Evolutionary conservation across 805 yeast species (phyloP), one percentile per base, ranked within the genome.

Genomic region (Teunomyces atbi): DNA sequence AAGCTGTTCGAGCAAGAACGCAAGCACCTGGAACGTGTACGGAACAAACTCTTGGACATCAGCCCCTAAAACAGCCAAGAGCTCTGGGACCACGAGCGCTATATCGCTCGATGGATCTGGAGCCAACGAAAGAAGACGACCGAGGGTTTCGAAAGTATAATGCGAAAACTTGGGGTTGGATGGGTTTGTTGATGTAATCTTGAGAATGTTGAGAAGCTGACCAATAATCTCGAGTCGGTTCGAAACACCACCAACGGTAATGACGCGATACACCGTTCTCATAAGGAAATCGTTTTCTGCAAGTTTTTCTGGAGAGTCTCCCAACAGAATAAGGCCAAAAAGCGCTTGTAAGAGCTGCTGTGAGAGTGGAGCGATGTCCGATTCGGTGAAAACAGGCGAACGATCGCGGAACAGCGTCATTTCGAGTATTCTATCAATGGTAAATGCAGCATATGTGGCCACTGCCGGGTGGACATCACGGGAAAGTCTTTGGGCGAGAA

Each of bases 21-120:
- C 84, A 48, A 94, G 72, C n/a, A 94, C 76, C 69, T 94, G 99
- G 67, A 95, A 86, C 5, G 86, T 83, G 60, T 94, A 94, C 8
- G 98, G 97, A 13, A 88, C 83, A 61, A 94, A 94, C 68, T 94
- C 99, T 56, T 91, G 92, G 39, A 94, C 86, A 57, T 94, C 98
- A 42, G 82, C 82, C 16, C 87, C 84, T 46, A 94, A 72, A 23
- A 91, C 79, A 1, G 68, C 67, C 49, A 91, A 68, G 46, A 88
- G 71, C 2, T 82, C 74, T 6, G 96, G 92, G 57, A 91, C 75
- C 28, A 88, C 71, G 8, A 78, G 50, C 5, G 68, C 66, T 47
- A 83, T 83, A 34, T 78, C 68, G 21, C 61, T 47, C 13, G 51
- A 52, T 20, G 59, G 51, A 19, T 66, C 52, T 2, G 56, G 54